These are phyloP conservation scores for Candida dajiaensis DNA, from an alignment of 805 yeast species.

Conservation along the genomic window DNA sequence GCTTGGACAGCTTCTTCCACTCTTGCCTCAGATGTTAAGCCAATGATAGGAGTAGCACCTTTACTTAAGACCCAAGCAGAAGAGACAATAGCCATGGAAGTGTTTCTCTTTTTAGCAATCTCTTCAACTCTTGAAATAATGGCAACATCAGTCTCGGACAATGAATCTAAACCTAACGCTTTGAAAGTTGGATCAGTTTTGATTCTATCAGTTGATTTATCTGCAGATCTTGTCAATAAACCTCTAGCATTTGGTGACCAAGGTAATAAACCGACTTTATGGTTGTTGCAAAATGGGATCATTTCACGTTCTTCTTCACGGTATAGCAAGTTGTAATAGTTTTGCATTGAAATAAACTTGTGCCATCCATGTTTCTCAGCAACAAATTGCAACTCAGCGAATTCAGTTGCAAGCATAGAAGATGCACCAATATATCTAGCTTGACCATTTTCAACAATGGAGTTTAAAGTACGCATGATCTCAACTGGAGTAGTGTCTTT, in stretches of 20 bases:
- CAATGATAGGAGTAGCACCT: constrained; percentile 52
- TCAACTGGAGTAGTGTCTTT: constrained; percentile 38
- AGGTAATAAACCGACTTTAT: constrained; percentile 50
- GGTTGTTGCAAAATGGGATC: constrained; percentile 44
- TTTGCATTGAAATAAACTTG: constrained; percentile 56
- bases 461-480: constrained; percentile 46
- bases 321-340: constrained; percentile 40
- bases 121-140: constrained; percentile 49
- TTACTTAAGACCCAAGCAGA: constrained; percentile 48
- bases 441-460: constrained; percentile 38
- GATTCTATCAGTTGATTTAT: constrained; percentile 7
- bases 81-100: constrained; percentile 47
- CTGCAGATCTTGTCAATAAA: constrained; percentile 40
- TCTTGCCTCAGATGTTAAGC: constrained; percentile 40
- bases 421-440: constrained; percentile 57
- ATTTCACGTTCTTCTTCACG: constrained; percentile 62
- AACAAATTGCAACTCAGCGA: constrained; percentile 36
- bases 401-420: constrained; percentile 42
- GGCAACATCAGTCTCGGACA: constrained; percentile 22
- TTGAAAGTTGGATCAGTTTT: constrained; percentile 8
- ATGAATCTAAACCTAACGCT: constrained; percentile 5
- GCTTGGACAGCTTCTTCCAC: constrained; percentile 47
- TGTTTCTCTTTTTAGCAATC: constrained; percentile 38
- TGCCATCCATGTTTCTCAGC: constrained; percentile 53
- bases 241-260: constrained; percentile 59